Base-by-base conservation (phyloP, 1,284 basidiomycete species). In the Cronartium quercuum region DNA sequence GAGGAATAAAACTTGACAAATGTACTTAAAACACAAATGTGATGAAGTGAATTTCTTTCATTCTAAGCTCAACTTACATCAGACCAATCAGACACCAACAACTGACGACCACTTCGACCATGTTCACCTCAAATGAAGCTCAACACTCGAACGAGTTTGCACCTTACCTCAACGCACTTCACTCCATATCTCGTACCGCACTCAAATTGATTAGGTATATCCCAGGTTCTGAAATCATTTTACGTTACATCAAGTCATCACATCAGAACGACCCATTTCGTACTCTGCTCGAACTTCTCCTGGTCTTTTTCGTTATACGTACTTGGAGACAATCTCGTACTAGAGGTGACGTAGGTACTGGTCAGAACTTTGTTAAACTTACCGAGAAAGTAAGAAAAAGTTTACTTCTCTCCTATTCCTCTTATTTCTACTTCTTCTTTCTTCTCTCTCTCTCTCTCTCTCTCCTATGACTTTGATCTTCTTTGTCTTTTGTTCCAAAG, bases 261-360 rank as follows among this genome's bases (percentile, higher is more conserved):
- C 93, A 81, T 90, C 93, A 76, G 89, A 91, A 84, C 70, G 83
- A 84, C 68, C 95, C 96, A 0, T 91, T 91, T 58, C 86, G 96
- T 71, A 94, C 92, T 0, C 79, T 98, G 6, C 87, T 98, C 77
- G 96, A 98, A 83, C 82, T 98, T 60, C 88, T 95, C 68, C 87
- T 99, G 57, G 83, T 96, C 76, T 85, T 92, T 68, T 98, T 98
- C 80, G 91, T 93, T 24, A 86, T 97, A 68, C 85, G 92, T 68
- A 98, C 94, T 0, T 84, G 97, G 35, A 82, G 97, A 62, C 93
- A 94, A 83, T 90, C 90, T 38, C 85, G 95, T 40, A 98, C 94
- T 0, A 86, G 94, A 60, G 89, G 91, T 61, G 87, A 88, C 71
- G 88, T 87, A 37, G 90, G 88, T n/a, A 92, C 90, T 81, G 89